A percentile compares a stretch with the other conserved stretches of the same genome.
These are phyloP conservation scores for Volutella citrinella DNA, from an alignment of 2,329 filamentous ascomycete genomes.

Conservation along the genomic window DNA sequence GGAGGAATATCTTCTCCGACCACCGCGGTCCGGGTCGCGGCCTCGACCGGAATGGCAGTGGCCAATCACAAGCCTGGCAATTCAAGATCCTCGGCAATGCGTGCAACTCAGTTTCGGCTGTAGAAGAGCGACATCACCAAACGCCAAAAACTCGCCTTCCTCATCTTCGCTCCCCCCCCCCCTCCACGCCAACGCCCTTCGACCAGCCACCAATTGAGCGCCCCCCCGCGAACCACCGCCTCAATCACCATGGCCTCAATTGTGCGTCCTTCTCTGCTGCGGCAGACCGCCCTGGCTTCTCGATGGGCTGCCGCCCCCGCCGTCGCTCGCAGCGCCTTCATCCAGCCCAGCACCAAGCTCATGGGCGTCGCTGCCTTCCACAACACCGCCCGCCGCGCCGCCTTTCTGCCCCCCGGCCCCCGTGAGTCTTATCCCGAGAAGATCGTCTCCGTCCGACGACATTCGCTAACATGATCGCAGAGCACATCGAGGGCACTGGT, in stretches of 20 bases:
- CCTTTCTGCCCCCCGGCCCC: slow-evolving; percentile 80
- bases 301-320: slow-evolving; percentile 35
- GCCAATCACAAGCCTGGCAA: slow-evolving; percentile 45
- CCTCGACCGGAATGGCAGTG: slow-evolving; percentile 22
- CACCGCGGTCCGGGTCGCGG: slow-evolving; percentile 27
- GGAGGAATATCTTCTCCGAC: too few species aligned
- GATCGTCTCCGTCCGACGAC: too few species aligned
- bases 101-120: slow-evolving; percentile 19
- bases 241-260: slow-evolving; percentile 52
- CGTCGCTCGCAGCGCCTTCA: slow-evolving; percentile 31
- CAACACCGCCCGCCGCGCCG: slow-evolving; percentile 71
- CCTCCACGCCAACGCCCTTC: slow-evolving; percentile 12
- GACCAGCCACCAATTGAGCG: slow-evolving; percentile 27
- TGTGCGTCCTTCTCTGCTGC: slow-evolving; percentile 52
- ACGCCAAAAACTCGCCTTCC: not conserved
- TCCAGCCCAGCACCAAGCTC: slow-evolving; percentile 29
- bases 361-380: slow-evolving; percentile 78
- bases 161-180: slow-evolving; percentile 9
- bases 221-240: slow-evolving; percentile 11
- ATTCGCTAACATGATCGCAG: too few species aligned
- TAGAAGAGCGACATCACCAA: not conserved
- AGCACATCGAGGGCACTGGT: slow-evolving; percentile 74
- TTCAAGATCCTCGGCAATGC: slow-evolving; percentile 53
- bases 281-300: slow-evolving; percentile 47
- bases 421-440: slow-evolving; percentile 55